Base-by-base conservation (phyloP, 257 asterid genomes). In the Salvia rosmarinus region DNA sequence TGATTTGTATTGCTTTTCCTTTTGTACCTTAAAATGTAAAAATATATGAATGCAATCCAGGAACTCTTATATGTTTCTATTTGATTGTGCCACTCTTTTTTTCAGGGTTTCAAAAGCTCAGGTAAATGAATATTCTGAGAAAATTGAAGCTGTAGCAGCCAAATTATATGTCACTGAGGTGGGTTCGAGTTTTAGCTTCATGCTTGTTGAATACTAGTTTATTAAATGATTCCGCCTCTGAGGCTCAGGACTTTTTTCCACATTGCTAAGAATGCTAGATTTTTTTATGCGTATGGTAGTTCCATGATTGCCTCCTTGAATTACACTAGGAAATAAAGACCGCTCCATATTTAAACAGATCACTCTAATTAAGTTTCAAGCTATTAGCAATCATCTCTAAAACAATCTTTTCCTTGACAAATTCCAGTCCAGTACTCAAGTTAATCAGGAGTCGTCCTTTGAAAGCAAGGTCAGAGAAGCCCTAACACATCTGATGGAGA, bases 71-170 rank as follows among this genome's bases (percentile, higher is more conserved):
- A 12, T 55, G 34, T 6, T 40, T 32, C 49, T 9, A 1, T 59
- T 50, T 58, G 13, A 59, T 63, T 58, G 14, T 43, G 9, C 20
- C 46, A 44, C 75, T 40, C 65, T 61, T 60, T 65, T 4, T 54
- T 64, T 14, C 85, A 93, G 96, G 86, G 74, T 90, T 74, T 93
- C 97, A 67, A 91, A 88, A 84, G 91, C 85, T 56, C 84, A 68
- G 44, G 49, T 89, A 65, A 91, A 79, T 80, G 98, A 88, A 66
- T 88, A 85, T 79, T 82, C 96, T 5, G 87, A 86, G 83, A 83
- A 84, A 75, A 85, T 94, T 71, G 98, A 94, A 87, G 89, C 83
- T 21, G 59, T 91, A 82, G 96, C 94, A 49, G 84, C 91, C 74
- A 94, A 81, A 72, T 71, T 89, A 72, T 93, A 77, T 46, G 81